phyloP scores from a whole-genome alignment of 2,329 filamentous ascomycete species.

The Clarireedia paspali region DNA sequence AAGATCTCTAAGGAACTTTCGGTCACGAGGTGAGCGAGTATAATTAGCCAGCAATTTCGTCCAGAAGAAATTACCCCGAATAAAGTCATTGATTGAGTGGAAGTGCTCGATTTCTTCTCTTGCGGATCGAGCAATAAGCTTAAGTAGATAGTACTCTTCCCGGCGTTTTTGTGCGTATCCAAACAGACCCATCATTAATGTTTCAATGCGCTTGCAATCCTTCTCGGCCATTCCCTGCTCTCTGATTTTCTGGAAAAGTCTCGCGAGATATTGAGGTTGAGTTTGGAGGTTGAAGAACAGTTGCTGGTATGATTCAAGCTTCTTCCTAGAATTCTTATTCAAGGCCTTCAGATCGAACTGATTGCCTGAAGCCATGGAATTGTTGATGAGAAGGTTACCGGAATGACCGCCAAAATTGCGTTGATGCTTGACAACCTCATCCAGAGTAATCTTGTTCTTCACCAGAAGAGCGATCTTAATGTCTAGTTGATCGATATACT shows the following conservation, averaged over 20 bases:
- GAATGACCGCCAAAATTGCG: conserved; percentile 91
- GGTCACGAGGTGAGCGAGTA: conserved; percentile 80
- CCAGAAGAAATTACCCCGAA: conserved; percentile 91
- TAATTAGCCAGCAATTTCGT: conserved; percentile 79
- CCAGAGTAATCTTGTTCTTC: conserved; percentile 98
- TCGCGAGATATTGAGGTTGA: conserved; percentile 86
- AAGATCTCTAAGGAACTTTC: conserved; percentile 84
- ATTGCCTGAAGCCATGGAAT: conserved; percentile 80
- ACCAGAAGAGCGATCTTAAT: conserved; percentile 98
- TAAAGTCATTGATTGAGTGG: conserved; percentile 69
- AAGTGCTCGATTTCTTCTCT: conserved; percentile 78
- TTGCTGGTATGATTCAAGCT: conserved; percentile 94
- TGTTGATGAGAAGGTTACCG: conserved; percentile 76
- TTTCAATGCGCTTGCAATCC: conserved; percentile 86
- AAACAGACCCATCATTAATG: conserved; percentile 92
- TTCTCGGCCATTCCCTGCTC: conserved; percentile 83
- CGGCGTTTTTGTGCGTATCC: conserved; percentile 94
- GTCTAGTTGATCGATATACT: conserved; percentile 96
- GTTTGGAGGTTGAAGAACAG: conserved; percentile 97
- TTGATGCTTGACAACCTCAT: conserved; percentile 95
- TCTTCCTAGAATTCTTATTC: conserved; percentile 92
- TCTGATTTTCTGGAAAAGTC: conserved; percentile 76
- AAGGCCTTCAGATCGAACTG: conserved; percentile 94
- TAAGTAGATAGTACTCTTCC: conserved; percentile 94
- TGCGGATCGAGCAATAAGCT: conserved; percentile 74